Percentiles rank a stretch among this genome's conserved stretches.
Evolutionary conservation across 2,329 filamentous ascomycete species (phyloP).

Genomic region (Tolypocladium tropicale): DNA sequence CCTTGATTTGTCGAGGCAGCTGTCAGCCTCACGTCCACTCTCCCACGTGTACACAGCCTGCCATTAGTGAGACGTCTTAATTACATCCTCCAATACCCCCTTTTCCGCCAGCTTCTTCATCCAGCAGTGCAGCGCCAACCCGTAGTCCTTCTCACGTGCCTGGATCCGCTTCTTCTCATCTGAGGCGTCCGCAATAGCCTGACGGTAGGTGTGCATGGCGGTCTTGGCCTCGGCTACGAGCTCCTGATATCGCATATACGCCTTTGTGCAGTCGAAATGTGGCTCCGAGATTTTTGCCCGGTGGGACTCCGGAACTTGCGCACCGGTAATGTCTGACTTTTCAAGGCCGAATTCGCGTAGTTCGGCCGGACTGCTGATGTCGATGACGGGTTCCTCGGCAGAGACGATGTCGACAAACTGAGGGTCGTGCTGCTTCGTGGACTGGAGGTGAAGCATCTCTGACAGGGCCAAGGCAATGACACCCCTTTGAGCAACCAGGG

Average conservation of each 20-base stretch:
- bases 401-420: slow-evolving; percentile 12
- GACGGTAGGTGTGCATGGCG: slow-evolving; percentile 33
- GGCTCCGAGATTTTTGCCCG: slow-evolving; percentile 6
- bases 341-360: slow-evolving; percentile 21
- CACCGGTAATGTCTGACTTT: slow-evolving; percentile 12
- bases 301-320: slow-evolving; percentile 8
- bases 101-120: slow-evolving; percentile 58
- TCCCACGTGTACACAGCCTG: not conserved
- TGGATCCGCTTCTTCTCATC: slow-evolving; percentile 42
- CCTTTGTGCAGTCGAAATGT: slow-evolving; percentile 10
- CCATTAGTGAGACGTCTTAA: slow-evolving; percentile 12
- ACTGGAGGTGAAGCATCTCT: slow-evolving; percentile 26
- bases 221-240: slow-evolving; percentile 29
- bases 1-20: not conserved
- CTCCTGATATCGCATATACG: slow-evolving; percentile 25
- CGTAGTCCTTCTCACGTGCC: slow-evolving; percentile 56
- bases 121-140: slow-evolving; percentile 58
- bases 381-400: slow-evolving; percentile 11
- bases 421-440: slow-evolving; percentile 12
- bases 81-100: slow-evolving; percentile 41
- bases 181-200: slow-evolving; percentile 33
- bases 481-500: slow-evolving; percentile 39
- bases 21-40: too few species aligned
- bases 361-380: slow-evolving; percentile 10
- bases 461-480: slow-evolving; percentile 33